Evolutionary conservation across 495 filamentous ascomycete species (phyloP).

Genomic region (Lichina pygmaea): DNA sequence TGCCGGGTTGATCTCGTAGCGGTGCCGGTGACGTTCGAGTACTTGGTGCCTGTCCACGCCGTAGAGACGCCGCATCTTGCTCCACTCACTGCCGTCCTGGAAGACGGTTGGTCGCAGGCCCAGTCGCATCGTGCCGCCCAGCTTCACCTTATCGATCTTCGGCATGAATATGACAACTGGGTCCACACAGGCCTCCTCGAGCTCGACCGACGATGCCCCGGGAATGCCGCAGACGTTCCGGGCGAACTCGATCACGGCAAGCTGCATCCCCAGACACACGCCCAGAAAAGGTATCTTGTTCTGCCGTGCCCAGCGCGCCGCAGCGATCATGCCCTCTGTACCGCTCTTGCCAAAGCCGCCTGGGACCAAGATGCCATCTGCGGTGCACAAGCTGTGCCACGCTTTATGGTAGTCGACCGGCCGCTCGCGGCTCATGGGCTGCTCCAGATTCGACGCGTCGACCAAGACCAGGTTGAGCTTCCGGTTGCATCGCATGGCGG

Average conservation of each 20-base stretch:
- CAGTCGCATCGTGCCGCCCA: conserved; percentile 86
- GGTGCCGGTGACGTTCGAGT: conserved; percentile 43
- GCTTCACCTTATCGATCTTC: conserved; percentile 41
- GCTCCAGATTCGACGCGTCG: conserved; percentile 61
- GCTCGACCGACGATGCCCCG: conserved; percentile 37
- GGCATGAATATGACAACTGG: conserved; percentile 75
- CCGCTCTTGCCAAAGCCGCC: conserved; percentile 74
- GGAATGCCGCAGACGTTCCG: conserved; percentile 35
- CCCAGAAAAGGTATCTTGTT: conserved; percentile 65
- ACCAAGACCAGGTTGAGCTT: conserved; percentile 67
- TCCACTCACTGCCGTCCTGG: conserved; percentile 58
- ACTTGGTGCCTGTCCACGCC: conserved; percentile 18
- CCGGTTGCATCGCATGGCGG: conserved; percentile 57
- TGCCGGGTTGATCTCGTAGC: conserved; percentile 51
- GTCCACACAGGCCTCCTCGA: conserved; percentile 23
- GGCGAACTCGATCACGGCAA: conserved; percentile 80
- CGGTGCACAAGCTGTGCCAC: conserved; percentile 54
- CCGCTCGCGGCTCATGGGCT: conserved; percentile 21
- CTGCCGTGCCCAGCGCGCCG: conserved; percentile 57
- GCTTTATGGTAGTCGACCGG: conserved; percentile 67
- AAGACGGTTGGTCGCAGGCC: conserved; percentile 50
- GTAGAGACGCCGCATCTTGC: conserved; percentile 49
- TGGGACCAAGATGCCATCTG: conserved; percentile 36
- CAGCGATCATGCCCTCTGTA: conserved; percentile 67
- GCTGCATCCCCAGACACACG: conserved; percentile 85